Base-by-base conservation (phyloP, 306 rosid genomes). In the Malus fusca region DNA sequence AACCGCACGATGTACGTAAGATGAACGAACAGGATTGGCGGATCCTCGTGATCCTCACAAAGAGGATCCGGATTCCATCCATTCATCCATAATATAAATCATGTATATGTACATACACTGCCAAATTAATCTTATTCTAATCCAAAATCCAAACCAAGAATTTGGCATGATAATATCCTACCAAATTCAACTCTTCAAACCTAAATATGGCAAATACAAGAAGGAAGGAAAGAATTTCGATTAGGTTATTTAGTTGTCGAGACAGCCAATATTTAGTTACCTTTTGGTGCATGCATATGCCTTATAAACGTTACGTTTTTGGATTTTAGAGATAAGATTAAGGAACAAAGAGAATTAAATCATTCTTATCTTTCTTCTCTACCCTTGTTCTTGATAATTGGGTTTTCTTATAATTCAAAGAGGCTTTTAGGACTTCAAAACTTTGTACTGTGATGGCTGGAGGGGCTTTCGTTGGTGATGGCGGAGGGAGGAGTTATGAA, bases 401-500 rank as follows among this genome's bases (percentile, higher is more conserved):
- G 44, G 44, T 42, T 42, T 42, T 3, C 44, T 42, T 42, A 42
- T 42, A 42, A 42, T 42, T 42, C 44, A 42, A 40, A 40, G 44
- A 42, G 44, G 10, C 2, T 37, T 37, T 37, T 37, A 37, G 42
- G 42, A 37, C 42, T 37, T 6, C 10, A 10, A 37, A 37, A 37
- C 3, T 83, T 89, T 73, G 93, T 86, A 17, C 86, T 88, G 64
- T 43, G 48, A 43, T 43, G 48, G 48, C 48, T 10, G 48, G 48
- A 43, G 48, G 48, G 48, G 48, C 48, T 3, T 43, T 11, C 1
- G 12, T 43, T 43, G 48, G 48, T 0, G 48, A 43, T 1, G 61
- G 59, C 2, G 58, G 59, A n/a, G 62, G 77, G 12, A 37, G 69
- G 64, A 61, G 22, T 44, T 56, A 81, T 56, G 73, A 76, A 59